A percentile compares a stretch with the other conserved stretches of the same genome.
These are phyloP conservation scores for Rhynchospora pubera DNA, from an alignment of 176 grass and related monocot genomes.

Conservation along the genomic window DNA sequence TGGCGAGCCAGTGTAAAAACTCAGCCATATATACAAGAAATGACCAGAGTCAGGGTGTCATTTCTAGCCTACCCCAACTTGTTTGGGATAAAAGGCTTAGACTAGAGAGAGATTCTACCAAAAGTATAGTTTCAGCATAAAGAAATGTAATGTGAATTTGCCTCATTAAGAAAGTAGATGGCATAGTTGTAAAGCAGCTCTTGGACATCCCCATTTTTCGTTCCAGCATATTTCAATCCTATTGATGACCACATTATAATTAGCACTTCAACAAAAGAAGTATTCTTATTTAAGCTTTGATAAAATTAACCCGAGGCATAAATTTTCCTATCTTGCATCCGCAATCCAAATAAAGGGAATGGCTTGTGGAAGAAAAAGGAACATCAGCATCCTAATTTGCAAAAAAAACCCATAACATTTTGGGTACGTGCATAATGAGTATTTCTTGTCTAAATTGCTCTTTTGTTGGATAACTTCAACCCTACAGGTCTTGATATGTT, in stretches of 20 bases:
- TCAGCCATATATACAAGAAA: too few relatives aligned
- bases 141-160: slow-evolving; percentile 18
- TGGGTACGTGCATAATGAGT: background rate
- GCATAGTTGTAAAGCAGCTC: slow-evolving; percentile 74
- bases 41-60: too few relatives aligned
- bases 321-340: background rate
- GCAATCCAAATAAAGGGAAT: background rate
- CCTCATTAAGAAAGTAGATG: slow-evolving; percentile 87
- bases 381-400: background rate
- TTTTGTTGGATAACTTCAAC: background rate
- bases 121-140: slow-evolving; percentile 12
- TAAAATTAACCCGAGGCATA: background rate
- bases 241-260: slow-evolving; percentile 10
- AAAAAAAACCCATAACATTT: background rate
- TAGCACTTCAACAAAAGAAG: background rate
- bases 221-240: slow-evolving; percentile 96
- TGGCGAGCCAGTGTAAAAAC: too few relatives aligned
- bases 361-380: background rate
- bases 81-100: too few relatives aligned
- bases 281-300: background rate
- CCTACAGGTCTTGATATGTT: background rate
- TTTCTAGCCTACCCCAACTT: too few relatives aligned
- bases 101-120: too few relatives aligned
- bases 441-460: background rate
- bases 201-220: slow-evolving; percentile 79